Evolutionary conservation across 2,329 filamentous ascomycete genomes (phyloP).

Genomic region (Diaporthe nobilis): DNA sequence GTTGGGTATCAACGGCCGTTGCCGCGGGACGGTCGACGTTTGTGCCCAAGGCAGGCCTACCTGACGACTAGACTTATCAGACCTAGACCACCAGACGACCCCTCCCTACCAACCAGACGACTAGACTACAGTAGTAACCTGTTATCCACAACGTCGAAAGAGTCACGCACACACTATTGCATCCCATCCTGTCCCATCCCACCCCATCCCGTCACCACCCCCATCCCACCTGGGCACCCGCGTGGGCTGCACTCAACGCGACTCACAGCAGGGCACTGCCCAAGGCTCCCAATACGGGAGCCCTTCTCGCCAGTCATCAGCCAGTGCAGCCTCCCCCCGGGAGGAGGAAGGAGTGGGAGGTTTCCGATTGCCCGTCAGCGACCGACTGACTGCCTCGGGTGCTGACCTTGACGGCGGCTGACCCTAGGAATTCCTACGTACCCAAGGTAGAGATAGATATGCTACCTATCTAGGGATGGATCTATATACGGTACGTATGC

Average conservation of each 20-base stretch:
- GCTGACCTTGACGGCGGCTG: not conserved
- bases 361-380: slow-evolving; percentile 7
- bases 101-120: not conserved
- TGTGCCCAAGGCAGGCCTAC: slow-evolving; percentile 48
- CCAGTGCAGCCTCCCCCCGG: not conserved
- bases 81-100: not conserved
- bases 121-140: not conserved
- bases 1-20: slow-evolving; percentile 52
- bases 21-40: slow-evolving; percentile 44
- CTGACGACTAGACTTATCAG: not conserved
- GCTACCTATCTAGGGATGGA: not conserved
- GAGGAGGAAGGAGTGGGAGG: not conserved
- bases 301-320: not conserved
- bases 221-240: slow-evolving; percentile 11
- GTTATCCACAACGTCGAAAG: not conserved
- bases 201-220: not conserved
- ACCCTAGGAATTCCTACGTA: not conserved
- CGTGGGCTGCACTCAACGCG: not conserved
- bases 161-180: slow-evolving; percentile 15
- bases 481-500: not conserved
- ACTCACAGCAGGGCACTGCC: not conserved
- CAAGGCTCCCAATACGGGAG: not conserved
- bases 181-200: not conserved
- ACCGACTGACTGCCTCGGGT: not conserved
- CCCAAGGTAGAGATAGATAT: not conserved